Evolutionary conservation across 345 rosid genomes (phyloP), one percentile per base, ranked within the genome.

Genomic region (Acer campestre): DNA sequence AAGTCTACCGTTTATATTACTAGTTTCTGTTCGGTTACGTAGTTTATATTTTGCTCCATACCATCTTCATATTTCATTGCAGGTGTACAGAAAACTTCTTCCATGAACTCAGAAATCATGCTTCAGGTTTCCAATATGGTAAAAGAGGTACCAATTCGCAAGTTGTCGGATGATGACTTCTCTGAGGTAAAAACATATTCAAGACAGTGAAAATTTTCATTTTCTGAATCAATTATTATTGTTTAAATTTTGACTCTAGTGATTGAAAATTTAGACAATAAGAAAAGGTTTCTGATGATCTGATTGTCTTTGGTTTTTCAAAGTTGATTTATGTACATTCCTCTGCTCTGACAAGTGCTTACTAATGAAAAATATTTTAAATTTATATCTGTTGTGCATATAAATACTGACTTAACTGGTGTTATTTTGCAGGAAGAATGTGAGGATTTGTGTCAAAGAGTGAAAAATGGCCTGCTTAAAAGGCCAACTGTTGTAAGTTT

Each of bases 371-470:
- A 48, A 48, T 11, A 48, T 12, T 8, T 72, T 38, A n/a, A 58
- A 58, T 13, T 73, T 44, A 40, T 56, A 6, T 12, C 17, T 22
- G 20, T 44, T 69, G 25, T 38, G 61, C 13, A 55, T n/a, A 40
- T 6, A 31, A 3, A 7, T 40, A n/a, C 31, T 58, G 20, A 67
- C 67, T 53, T 69, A 53, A 59, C 25, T 69, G n/a, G 29, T 81
- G 18, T 42, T 67, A 29, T 78, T 77, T 51, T 68, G n/a, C 86
- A 88, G 94, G 92, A 90, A 73, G 94, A 90, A 68, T 85, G 89
- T 5, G 80, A 84, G 68, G 90, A 87, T 78, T 80, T 90, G 82
- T 71, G 22, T 25, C 75, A 76, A 64, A 79, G 86, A 79, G 79
- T 82, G 68, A 83, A 82, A 71, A 75, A 68, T 62, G 84, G 87